These are phyloP conservation scores for Aspergillus niger DNA, from an alignment of 2,329 filamentous ascomycete species.

Conservation along the genomic window DNA sequence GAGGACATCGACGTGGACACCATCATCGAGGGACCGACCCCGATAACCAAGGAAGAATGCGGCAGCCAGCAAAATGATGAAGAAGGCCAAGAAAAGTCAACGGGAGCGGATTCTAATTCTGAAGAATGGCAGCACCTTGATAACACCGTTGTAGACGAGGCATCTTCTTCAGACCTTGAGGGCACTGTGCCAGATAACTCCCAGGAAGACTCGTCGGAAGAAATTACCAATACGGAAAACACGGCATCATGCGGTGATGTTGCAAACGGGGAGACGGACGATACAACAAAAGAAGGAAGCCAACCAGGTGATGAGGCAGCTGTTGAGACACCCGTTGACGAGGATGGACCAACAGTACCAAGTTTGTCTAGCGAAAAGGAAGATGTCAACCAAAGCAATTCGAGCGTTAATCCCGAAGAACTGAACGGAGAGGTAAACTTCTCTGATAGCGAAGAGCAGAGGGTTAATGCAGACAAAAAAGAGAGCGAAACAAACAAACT, in stretches of 20 bases:
- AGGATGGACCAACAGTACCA: accelerated
- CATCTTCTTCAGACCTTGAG: not conserved
- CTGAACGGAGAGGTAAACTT: not conserved
- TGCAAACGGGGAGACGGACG: no score
- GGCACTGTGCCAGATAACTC: not conserved
- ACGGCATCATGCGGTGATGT: no score
- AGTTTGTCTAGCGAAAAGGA: not conserved
- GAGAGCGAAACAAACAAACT: not conserved
- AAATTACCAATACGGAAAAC: no score
- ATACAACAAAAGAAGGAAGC: no score
- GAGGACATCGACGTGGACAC: not conserved
- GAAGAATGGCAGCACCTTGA: not conserved
- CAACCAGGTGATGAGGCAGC: not conserved
- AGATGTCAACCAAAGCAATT: not conserved
- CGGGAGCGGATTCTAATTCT: not conserved
- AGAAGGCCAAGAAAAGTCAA: not conserved
- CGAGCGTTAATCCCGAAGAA: accelerated
- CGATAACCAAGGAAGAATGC: not conserved
- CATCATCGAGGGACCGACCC: not conserved
- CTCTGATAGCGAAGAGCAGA: not conserved
- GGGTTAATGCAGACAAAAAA: not conserved
- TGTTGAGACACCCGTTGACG: not conserved
- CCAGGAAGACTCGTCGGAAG: not conserved
- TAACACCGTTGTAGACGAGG: not conserved
- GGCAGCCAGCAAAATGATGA: not conserved